Base-by-base conservation (phyloP, 148 eudicot genomes). In the Silene latifolia region DNA sequence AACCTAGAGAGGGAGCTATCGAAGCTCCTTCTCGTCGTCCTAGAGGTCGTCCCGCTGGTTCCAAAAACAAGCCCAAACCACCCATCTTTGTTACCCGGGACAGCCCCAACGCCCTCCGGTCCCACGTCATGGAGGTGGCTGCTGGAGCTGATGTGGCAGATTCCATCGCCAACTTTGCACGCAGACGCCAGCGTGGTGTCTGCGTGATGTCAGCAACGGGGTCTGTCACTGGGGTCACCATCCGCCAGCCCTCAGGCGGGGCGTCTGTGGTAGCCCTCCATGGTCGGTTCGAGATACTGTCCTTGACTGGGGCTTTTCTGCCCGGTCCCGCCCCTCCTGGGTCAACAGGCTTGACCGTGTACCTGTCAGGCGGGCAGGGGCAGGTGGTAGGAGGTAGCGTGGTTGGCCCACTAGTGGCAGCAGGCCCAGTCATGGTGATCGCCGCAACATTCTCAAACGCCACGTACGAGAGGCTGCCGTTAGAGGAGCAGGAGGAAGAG, bases 401-500 rank as follows among this genome's bases (percentile, higher is more conserved):
- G 21, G 79, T 76, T 27, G 79, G 79, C 17, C 79, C 79, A 2
- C 68, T 76, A 3, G 72, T 76, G 6, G 74, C 79, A 1, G 54
- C 79, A 0, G 79, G 79, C 6, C 79, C 79, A 0, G 79, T 76
- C 0, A 76, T 76, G 79, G 79, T 76, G 0, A 76, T 76, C 5
- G 79, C 79, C 4, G 74, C 79, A 13, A 76, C 79, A 1, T 76
- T 76, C 42, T 76, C 79, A 12, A 76, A 76, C 74, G 79, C 79
- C 11, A 76, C 79, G 1, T 76, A 76, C 20, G 79, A 76, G 74
- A 64, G 79, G 29, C 66, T 76, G 13, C 79, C 79, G 2, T 13
- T 76, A 7, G 79, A 76, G 59, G 79, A 76, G 18, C 79, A 76
- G 5, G 74, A 76, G 11, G 73, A 76, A 18, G 79, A 76, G 6